Base-by-base conservation (phyloP, 768 basidiomycete genomes). In the Leccinum pellstonianum region DNA sequence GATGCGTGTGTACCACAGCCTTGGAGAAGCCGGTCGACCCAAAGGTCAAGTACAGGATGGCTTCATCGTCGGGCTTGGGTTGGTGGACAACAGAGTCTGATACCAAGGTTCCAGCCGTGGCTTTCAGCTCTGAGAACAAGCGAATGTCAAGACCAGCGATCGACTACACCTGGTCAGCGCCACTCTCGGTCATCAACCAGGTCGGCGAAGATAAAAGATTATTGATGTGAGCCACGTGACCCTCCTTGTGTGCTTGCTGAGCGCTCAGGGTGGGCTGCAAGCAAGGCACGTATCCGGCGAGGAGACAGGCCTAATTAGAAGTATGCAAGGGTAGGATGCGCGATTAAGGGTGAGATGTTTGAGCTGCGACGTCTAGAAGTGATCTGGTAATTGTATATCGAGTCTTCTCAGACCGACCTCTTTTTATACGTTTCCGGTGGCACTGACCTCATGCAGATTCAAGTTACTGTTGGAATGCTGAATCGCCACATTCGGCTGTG, bases 181-280 rank as follows among this genome's bases (percentile, higher is more conserved):
- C 70, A 3, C 57, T 59, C 62, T 71, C 68, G 49, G 9, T 68
- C 5, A 73, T 74, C 54, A 74, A 43, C 73, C 73, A 73, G 4
- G 29, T 73, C 11, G 73, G 62, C 0, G 71, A 74, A 11, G 62
- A 59, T 54, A 71, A 68, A 4, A 74, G 57, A 7, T 65, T 66
- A 47, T 66, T 71, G 52, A 74, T 60, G 55, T 74, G 72, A 2
- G 58, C 59, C 4, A 74, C 61, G 51, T 73, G 71, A 5, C 59
- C 67, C 14, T 72, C 70, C 31, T 70, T 68, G 54, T 72, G 71
- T 0, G 70, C 59, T 52, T 73, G 71, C 23, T 73, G 69, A 17
- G 73, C 72, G 38, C 73, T 74, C 35, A 74, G 55, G 1, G 72
- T 66, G n/a, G 72, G 73, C 46, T 73, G 71, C 50, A 73, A 57